Conservation (phyloP, 1,284 basidiomycete species). For the Albatrellus sp. region DNA sequence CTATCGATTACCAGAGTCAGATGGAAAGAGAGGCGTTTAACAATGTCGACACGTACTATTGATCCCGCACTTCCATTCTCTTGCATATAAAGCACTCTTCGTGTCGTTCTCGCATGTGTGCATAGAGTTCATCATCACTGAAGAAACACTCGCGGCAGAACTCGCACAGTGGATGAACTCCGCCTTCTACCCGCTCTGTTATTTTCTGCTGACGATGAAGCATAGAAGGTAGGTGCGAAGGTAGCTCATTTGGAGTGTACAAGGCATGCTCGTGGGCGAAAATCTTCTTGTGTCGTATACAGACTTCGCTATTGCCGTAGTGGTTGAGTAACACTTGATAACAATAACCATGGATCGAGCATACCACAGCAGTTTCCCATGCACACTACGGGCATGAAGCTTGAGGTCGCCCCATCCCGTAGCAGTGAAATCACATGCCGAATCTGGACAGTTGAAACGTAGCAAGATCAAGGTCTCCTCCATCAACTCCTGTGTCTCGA, state of each 20-base stretch:
- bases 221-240: slow-evolving; percentile 71
- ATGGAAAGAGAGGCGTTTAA: background rate
- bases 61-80: slow-evolving; percentile 63
- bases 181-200: slow-evolving; percentile 53
- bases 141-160: slow-evolving; percentile 92
- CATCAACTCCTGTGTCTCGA: slow-evolving; percentile 92
- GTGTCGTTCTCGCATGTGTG: slow-evolving; percentile 88
- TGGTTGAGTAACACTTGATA: background rate
- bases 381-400: slow-evolving; percentile 63
- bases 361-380: slow-evolving; percentile 76
- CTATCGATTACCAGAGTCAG: slow-evolving; percentile 24
- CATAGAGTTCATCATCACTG: slow-evolving; percentile 83
- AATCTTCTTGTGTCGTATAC: slow-evolving; percentile 85
- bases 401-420: slow-evolving; percentile 86
- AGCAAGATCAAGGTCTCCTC: slow-evolving; percentile 88
- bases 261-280: slow-evolving; percentile 93
- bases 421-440: slow-evolving; percentile 73
- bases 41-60: slow-evolving; percentile 58
- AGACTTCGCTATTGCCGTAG: slow-evolving; percentile 55
- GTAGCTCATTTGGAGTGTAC: slow-evolving; percentile 62
- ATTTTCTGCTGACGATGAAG: slow-evolving; percentile 35
- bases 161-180: slow-evolving; percentile 74
- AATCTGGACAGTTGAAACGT: slow-evolving; percentile 78
- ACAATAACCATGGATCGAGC: slow-evolving; percentile 15
- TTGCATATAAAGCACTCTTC: slow-evolving; percentile 97